Evolutionary conservation across 1,284 basidiomycete species (phyloP), one percentile per base, ranked within the genome.

Genomic region (Marasmius fiardii): DNA sequence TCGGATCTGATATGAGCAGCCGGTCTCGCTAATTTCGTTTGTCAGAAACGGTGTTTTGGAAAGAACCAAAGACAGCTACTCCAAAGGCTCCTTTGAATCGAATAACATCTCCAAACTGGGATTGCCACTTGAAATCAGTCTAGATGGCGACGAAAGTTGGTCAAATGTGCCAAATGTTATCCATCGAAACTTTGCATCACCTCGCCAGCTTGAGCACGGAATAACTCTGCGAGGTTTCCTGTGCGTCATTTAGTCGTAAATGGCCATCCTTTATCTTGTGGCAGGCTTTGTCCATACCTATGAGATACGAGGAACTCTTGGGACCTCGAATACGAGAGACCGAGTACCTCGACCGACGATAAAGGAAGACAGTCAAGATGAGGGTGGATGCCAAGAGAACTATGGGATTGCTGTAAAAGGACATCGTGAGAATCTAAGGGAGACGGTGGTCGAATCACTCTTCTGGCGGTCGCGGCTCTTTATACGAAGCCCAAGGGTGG

Each of bases 1-100:
- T 64, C 12, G 63, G 61, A 26, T 63, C 61, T 10, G 57, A 51
- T 11, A 63, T 24, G 34, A 59, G 43, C 6, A 64, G 41, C 14
- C 58, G 41, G 51, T 66, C 64, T 26, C 54, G 35, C 57, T 58
- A 24, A 41, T 23, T n/a, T n/a, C n/a, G 8, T 18, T n/a, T 16
- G 18, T 35, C 18, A 31, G 34, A 14, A 14, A 43, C n/a, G 4
- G 16, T n/a, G n/a, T n/a, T 6, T 18, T 6, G 16, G 39, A n/a
- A 23, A 39, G 44, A 12, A n/a, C n/a, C 12, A 28, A 2, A 18
- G 11, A 10, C 11, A 34, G 8, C 18, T 33, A 56, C 55, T 23
- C 50, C 24, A 18, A 52, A 41, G n/a, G 55, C 28, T 0, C 14
- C 55, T 33, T 31, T 52, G 50, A 52, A 49, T 35, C 55, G 39